Evolutionary conservation across 2,329 filamentous ascomycete species (phyloP), one percentile per base, ranked within the genome.

Genomic region (Fusarium aywerte): DNA sequence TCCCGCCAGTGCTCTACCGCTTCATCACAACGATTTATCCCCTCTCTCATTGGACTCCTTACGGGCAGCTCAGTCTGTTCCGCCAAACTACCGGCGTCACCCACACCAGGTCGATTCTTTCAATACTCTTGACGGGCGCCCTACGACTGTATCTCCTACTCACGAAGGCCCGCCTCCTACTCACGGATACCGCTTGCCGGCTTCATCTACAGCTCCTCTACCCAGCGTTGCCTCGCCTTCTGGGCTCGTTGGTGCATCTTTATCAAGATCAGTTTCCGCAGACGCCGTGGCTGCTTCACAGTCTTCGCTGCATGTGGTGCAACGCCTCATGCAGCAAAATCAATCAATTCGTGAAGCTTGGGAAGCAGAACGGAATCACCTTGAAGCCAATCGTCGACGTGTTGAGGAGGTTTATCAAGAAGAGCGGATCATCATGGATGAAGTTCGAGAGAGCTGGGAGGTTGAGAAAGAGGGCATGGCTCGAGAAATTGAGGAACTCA

Each of bases 341-440:
- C 70, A 75, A 31, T 69, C 78, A 27, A 81, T 82, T 38, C 76
- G 81, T 23, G 83, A 84, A 58, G 83, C 81, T 20, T 85, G 84
- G 83, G 83, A 84, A 68, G 81, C 82, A 11, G 84, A 87, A 71
- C 81, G 84, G 32, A 82, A 80, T 48, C 81, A 85, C 56, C 77
- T 87, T 56, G 84, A 87, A 69, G 83, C 83, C 8, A 85, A 83
- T 63, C 81, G 84, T 12, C 80, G 81, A 43, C 81, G 83, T 15
- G 84, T 82, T 5, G 85, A 86, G 67, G 82, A 85, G 70, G 81
- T 86, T n/a, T 86, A 86, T 69, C 81, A 81, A 63, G 83, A 85
- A 67, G 84, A 87, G 69, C 81, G 83, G 9, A 77, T 77, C 48
- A 79, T 86, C 56, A 85, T 86, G 81, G 83, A 85, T 50, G 81